Conservation (phyloP, 805 yeast species). For the Saturnispora sekii region DNA sequence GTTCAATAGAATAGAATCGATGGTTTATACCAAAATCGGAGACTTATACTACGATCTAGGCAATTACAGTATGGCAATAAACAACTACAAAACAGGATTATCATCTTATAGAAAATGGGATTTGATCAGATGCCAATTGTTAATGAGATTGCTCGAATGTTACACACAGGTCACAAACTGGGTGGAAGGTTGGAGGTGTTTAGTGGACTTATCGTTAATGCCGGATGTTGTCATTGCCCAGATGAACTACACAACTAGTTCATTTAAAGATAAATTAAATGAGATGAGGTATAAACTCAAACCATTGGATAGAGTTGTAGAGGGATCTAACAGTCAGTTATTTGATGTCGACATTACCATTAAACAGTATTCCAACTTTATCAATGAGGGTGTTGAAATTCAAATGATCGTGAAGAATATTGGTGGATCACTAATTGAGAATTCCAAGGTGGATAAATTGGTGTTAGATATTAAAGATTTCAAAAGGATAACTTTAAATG, state of each 20-base stretch:
- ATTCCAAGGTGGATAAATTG: conserved; percentile 14
- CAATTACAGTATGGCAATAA: conserved; percentile 33
- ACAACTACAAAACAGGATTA: conserved; percentile 31
- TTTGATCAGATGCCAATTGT: conserved; percentile 24
- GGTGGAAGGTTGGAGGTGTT: conserved; percentile 27
- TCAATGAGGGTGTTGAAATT: conserved; percentile 14
- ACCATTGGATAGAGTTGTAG: conserved; percentile 3
- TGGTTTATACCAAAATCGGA: conserved; percentile 41
- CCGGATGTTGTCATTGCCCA: background rate
- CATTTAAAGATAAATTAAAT: too few relatives aligned
- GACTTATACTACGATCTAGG: conserved; percentile 30
- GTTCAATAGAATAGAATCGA: conserved; percentile 32
- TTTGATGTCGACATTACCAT: conserved; percentile 4
- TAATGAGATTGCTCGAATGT: conserved; percentile 32
- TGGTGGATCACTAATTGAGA: conserved; percentile 17
- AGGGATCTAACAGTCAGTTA: conserved; percentile 1
- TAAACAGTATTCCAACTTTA: conserved; percentile 4
- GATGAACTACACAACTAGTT: background rate
- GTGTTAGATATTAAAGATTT: conserved; percentile 16
- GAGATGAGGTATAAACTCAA: background rate
- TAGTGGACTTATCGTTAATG: conserved; percentile 24
- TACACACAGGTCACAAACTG: conserved; percentile 24
- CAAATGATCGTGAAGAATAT: conserved; percentile 27
- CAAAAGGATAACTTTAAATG: background rate
- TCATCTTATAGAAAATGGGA: conserved; percentile 33